phyloP scores from a whole-genome alignment of 169 alveolate genomes.

The Eimeria nieschulzi region DNA sequence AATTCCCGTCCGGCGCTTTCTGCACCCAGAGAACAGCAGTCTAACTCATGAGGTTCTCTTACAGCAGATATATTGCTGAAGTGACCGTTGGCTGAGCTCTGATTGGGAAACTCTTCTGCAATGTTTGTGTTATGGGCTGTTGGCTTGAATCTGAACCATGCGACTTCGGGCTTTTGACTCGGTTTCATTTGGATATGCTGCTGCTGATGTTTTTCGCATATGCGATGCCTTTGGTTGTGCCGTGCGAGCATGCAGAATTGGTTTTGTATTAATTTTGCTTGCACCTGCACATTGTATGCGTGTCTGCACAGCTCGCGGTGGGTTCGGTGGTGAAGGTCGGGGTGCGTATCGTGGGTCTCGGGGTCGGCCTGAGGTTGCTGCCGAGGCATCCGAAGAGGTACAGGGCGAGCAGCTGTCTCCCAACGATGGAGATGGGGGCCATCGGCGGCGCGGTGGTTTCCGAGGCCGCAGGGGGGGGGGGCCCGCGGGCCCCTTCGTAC shows the following conservation, averaged over 20 bases:
- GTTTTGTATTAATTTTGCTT: too few species aligned
- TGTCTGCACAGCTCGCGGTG: background rate
- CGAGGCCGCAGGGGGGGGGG: conserved; percentile 19
- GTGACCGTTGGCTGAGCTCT: too few species aligned
- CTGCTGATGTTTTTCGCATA: background rate
- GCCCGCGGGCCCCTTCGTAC: conserved; percentile 1
- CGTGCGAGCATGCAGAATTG: background rate
- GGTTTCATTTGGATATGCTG: background rate
- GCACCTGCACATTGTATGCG: too few species aligned
- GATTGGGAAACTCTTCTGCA: too few species aligned
- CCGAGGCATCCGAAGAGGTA: background rate
- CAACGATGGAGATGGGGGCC: background rate
- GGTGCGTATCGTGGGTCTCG: background rate
- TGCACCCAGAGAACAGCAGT: too few species aligned
- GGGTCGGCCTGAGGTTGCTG: background rate
- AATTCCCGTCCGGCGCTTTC: too few species aligned
- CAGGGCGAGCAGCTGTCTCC: background rate
- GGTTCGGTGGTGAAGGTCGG: background rate
- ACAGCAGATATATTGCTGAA: too few species aligned
- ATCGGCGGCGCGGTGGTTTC: background rate
- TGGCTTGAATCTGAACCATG: too few species aligned
- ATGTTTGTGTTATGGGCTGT: too few species aligned
- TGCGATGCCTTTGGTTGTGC: background rate
- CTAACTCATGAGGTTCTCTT: too few species aligned
- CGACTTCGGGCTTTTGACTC: background rate